phyloP scores from a whole-genome alignment of 345 rosid species.

The Moringa oleifera region DNA sequence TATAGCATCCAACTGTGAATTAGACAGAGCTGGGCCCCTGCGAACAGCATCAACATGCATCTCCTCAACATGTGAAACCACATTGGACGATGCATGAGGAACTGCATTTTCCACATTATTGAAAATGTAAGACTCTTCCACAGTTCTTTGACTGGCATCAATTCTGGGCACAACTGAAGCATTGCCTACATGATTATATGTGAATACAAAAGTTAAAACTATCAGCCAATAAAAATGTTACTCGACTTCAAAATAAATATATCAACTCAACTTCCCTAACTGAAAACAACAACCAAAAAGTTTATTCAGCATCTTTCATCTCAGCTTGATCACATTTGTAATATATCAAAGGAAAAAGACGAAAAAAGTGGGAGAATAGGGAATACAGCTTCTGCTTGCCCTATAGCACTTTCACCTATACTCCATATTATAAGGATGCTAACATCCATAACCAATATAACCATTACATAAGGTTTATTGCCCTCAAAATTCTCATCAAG shows the following conservation, averaged over 20 bases:
- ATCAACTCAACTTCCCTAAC: too few relatives aligned
- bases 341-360: too few relatives aligned
- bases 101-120: constrained; percentile 25
- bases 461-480: background rate
- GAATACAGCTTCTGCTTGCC: background rate
- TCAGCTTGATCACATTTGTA: too few relatives aligned
- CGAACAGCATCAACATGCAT: constrained; percentile 33
- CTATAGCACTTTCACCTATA: background rate
- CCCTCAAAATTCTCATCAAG: too few relatives aligned
- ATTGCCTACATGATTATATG: too few relatives aligned
- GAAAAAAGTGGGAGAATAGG: too few relatives aligned
- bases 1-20: constrained; percentile 17
- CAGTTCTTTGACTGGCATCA: constrained; percentile 23
- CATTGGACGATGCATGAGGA: constrained; percentile 25
- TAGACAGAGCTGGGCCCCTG: constrained; percentile 22
- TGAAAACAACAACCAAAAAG: too few relatives aligned
- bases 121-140: constrained; percentile 27
- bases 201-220: too few relatives aligned
- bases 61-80: constrained; percentile 39
- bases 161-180: constrained; percentile 26
- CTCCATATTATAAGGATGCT: background rate
- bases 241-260: background rate
- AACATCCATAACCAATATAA: background rate
- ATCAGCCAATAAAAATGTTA: background rate
- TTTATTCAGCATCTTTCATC: too few relatives aligned